A percentile compares a stretch with the other conserved stretches of the same genome.
These are phyloP conservation scores for Boletus subcaerulescens DNA, from an alignment of 768 basidiomycete genomes.

Conservation along the genomic window DNA sequence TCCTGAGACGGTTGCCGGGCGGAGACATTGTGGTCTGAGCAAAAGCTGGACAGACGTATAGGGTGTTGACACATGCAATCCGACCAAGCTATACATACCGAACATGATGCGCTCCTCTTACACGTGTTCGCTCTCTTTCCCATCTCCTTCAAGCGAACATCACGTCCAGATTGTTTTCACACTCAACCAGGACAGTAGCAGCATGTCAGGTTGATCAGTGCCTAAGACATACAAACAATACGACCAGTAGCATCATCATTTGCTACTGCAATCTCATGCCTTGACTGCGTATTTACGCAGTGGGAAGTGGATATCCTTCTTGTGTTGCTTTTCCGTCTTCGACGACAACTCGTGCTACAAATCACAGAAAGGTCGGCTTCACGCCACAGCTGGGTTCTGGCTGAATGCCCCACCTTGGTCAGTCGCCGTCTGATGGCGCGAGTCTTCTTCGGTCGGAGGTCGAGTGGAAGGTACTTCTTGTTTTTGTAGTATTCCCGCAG, in stretches of 20 bases:
- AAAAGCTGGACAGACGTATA: constrained; percentile 3
- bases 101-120: constrained; percentile 14
- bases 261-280: constrained; percentile 52
- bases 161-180: too few species aligned
- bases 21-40: constrained; percentile 43
- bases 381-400: neutral
- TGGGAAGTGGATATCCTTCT: constrained; percentile 95
- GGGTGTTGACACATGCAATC: constrained; percentile 12
- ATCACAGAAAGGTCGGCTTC: constrained; percentile 7
- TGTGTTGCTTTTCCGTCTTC: constrained; percentile 90
- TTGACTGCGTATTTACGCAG: constrained; percentile 93
- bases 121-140: constrained; percentile 27
- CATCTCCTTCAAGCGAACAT: neutral
- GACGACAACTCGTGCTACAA: constrained; percentile 73
- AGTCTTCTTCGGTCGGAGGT: constrained; percentile 97
- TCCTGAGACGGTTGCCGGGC: constrained; percentile 36
- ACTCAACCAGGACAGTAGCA: constrained; percentile 6
- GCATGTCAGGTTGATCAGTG: constrained; percentile 34
- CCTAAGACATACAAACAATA: constrained; percentile 40
- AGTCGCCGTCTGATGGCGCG: constrained; percentile 95
- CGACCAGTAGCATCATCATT: constrained; percentile 21
- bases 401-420: constrained; percentile 64
- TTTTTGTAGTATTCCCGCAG: constrained; percentile 97
- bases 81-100: constrained; percentile 8
- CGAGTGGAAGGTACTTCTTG: constrained; percentile 95